Evolutionary conservation across 345 rosid genomes (phyloP).

Genomic region (Garcia nutans): DNA sequence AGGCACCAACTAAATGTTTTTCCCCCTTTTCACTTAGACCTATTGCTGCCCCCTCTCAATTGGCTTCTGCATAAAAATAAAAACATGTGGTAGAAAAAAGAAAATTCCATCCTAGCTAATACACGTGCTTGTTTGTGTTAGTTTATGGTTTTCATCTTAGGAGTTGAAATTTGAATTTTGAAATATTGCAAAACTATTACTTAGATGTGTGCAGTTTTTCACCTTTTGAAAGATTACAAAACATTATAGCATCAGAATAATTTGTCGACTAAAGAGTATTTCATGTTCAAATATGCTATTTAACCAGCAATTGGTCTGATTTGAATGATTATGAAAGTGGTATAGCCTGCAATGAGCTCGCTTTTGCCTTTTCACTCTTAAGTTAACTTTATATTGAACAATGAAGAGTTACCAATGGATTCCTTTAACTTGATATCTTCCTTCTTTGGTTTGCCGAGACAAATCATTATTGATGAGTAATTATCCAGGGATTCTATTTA

Average conservation of each 20-base stretch:
- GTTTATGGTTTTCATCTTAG: neutral
- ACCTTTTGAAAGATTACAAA: neutral
- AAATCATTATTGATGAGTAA: too few species aligned
- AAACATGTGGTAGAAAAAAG: neutral
- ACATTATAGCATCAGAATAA: neutral
- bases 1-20: conserved; percentile 52
- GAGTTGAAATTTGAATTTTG: neutral
- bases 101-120: neutral
- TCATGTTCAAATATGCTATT: neutral
- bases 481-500: neutral
- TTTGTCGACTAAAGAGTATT: neutral
- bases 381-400: neutral
- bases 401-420: neutral
- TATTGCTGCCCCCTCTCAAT: neutral
- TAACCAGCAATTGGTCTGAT: neutral
- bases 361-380: neutral
- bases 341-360: neutral
- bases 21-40: neutral
- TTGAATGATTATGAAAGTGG: neutral
- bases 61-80: neutral
- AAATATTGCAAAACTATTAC: neutral
- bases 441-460: too few species aligned
- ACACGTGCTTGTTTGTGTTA: neutral
- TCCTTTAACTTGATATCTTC: too few species aligned
- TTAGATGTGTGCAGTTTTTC: neutral